Conservation (phyloP, 352 stramenopile species). For the Phytophthora citricola region DNA sequence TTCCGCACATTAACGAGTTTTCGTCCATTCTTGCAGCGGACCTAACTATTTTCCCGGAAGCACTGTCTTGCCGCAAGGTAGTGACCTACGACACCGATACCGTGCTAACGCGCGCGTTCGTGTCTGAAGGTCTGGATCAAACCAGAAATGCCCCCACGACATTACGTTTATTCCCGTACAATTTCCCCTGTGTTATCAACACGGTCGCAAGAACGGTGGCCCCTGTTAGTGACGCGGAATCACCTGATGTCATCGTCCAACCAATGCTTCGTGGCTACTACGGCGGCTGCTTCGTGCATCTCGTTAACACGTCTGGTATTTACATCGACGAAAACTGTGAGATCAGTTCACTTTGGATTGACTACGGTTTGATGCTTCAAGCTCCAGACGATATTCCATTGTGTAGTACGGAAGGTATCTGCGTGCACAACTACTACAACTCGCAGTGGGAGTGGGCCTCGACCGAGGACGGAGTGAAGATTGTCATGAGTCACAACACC, state of each 20-base stretch:
- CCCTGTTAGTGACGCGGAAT: conserved; percentile 15
- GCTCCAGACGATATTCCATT: conserved; percentile 39
- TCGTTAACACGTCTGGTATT: conserved; percentile 39
- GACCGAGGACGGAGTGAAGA: conserved; percentile 11
- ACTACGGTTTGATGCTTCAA: conserved; percentile 46
- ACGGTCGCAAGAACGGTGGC: conserved; percentile 24
- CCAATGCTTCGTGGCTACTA: conserved; percentile 45
- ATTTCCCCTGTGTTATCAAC: conserved; percentile 41
- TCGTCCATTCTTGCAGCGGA: conserved; percentile 42
- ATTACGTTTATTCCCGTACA: conserved; percentile 43
- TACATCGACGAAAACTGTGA: conserved; percentile 37
- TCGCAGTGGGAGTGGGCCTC: conserved; percentile 42
- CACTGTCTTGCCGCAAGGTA: conserved; percentile 23
- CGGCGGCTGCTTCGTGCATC: conserved; percentile 39
- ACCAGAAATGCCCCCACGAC: conserved; percentile 42
- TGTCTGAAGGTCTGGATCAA: conserved; percentile 39
- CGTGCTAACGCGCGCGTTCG: conserved; percentile 29
- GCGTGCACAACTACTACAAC: conserved; percentile 47
- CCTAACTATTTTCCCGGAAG: conserved; percentile 43
- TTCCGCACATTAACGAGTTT: conserved; percentile 40
- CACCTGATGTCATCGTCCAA: conserved; percentile 28
- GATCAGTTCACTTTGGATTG: conserved; percentile 37
- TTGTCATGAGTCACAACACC: conserved; percentile 33
- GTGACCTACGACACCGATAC: conserved; percentile 26
- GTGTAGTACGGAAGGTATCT: conserved; percentile 34